These are phyloP conservation scores for Phytophthora sp. DNA, from an alignment of 352 stramenopile species.

Conservation along the genomic window DNA sequence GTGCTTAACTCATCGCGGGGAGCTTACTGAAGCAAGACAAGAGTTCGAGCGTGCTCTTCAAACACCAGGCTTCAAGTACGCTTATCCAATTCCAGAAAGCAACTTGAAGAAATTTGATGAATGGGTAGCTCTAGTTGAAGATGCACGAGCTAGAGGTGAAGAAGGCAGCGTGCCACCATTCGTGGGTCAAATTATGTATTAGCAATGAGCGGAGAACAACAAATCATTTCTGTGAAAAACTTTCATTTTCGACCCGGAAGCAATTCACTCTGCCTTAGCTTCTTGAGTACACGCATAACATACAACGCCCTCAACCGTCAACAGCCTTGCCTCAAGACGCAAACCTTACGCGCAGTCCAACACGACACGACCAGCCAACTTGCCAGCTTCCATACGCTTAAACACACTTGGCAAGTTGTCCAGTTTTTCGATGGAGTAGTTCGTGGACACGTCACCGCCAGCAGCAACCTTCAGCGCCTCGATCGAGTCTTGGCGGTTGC, in stretches of 20 bases:
- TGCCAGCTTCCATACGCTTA: slow-evolving; percentile 47
- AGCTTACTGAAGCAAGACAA: slow-evolving; percentile 13
- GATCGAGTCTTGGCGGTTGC: slow-evolving; percentile 60
- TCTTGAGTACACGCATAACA: background rate
- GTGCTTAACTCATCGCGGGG: slow-evolving; percentile 21
- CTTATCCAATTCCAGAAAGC: slow-evolving; percentile 2
- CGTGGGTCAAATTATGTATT: slow-evolving; percentile 23
- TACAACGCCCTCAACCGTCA: background rate
- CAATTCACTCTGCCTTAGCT: background rate
- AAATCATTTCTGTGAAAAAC: too few species aligned
- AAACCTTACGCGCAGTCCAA: slow-evolving; percentile 52
- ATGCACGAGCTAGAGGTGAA: slow-evolving; percentile 7
- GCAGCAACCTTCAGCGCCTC: slow-evolving; percentile 60
- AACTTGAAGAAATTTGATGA: slow-evolving; percentile 17
- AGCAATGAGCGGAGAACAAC: background rate
- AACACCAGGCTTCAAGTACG: slow-evolving; percentile 23
- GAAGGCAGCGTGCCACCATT: slow-evolving; percentile 9
- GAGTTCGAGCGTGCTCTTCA: slow-evolving; percentile 27
- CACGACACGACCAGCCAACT: slow-evolving; percentile 52
- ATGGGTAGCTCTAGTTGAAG: slow-evolving; percentile 13
- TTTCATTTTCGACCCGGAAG: too few species aligned
- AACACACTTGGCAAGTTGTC: slow-evolving; percentile 47
- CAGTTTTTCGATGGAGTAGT: slow-evolving; percentile 42
- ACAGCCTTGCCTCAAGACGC: background rate
- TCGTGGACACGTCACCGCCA: slow-evolving; percentile 47